A percentile compares a stretch with the other conserved stretches of the same genome.
Conservation (phyloP, 2,329 filamentous ascomycete species). For the Ceratocystis papillata region DNA sequence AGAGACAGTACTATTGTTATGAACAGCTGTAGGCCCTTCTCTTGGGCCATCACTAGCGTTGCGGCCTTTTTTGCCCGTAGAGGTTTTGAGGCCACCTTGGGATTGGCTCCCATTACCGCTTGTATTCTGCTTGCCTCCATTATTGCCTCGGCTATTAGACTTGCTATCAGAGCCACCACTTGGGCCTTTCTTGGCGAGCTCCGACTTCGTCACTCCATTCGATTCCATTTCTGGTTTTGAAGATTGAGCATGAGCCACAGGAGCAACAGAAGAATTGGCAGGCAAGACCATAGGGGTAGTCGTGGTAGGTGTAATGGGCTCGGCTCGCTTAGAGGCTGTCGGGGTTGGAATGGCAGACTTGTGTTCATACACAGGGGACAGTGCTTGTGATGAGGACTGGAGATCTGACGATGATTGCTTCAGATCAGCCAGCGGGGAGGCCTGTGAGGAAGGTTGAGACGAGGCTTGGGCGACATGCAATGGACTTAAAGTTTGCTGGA, state of each 20-base stretch:
- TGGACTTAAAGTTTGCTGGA: constrained; percentile 7
- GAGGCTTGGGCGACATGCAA: constrained; percentile 2
- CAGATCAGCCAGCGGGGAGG: not conserved
- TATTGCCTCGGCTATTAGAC: constrained; percentile 12
- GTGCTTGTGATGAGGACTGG: not conserved
- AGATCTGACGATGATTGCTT: not conserved
- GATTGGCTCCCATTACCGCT: constrained; percentile 12
- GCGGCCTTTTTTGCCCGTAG: constrained; percentile 19
- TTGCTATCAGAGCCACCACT: constrained; percentile 9
- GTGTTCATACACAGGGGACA: constrained; percentile 22
- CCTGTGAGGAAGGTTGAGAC: not conserved
- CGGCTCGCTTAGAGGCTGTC: constrained; percentile 5
- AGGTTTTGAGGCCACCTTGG: constrained; percentile 5
- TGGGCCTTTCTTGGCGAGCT: constrained; percentile 10
- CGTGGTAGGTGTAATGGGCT: not conserved
- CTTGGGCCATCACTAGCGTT: not conserved
- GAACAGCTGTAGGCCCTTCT: not conserved
- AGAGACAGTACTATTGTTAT: not conserved
- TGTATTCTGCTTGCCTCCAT: constrained; percentile 14
- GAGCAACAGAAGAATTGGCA: not conserved
- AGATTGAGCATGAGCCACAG: not conserved
- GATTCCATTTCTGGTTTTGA: not conserved
- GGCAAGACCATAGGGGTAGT: not conserved
- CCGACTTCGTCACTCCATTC: constrained; percentile 7
- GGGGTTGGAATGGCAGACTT: constrained; percentile 11